A percentile compares a stretch with the other conserved stretches of the same genome.
phyloP scores from a whole-genome alignment of 2,329 filamentous ascomycete species.

The Sclerotinia subarctica region DNA sequence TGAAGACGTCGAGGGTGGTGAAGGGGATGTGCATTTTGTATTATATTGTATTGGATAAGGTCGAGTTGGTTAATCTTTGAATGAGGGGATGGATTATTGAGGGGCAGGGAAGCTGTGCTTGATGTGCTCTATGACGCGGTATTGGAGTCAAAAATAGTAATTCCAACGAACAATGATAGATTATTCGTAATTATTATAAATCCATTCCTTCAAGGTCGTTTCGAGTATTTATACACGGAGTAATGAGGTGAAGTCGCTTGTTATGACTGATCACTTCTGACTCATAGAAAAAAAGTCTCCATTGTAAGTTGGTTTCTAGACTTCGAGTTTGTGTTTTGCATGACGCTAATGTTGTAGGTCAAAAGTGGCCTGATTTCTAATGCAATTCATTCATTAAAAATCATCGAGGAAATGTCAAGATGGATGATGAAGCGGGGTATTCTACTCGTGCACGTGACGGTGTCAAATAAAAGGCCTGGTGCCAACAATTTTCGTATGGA shows the following conservation, averaged over 20 bases:
- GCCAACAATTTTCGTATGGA: not conserved
- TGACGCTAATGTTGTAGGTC: not conserved
- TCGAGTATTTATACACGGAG: not conserved
- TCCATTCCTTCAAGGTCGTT: not conserved
- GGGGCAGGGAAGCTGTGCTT: too few species aligned
- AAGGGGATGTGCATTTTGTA: slow-evolving; percentile 40
- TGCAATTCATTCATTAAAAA: too few species aligned
- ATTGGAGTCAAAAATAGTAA: too few species aligned
- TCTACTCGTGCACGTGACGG: not conserved
- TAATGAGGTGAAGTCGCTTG: not conserved
- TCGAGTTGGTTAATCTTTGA: too few species aligned
- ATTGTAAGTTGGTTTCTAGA: not conserved
- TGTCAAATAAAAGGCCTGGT: not conserved
- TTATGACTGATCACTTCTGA: slow-evolving; percentile 7
- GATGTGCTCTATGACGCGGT: too few species aligned
- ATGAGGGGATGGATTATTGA: not conserved
- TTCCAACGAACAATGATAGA: not conserved
- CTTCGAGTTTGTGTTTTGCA: not conserved
- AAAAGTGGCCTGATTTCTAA: not conserved
- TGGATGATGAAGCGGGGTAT: not conserved
- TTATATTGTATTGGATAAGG: slow-evolving; percentile 32
- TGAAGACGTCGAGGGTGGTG: slow-evolving; percentile 50
- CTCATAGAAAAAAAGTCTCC: not conserved
- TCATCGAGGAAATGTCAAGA: not conserved
- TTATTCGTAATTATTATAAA: not conserved